Conservation (phyloP, 805 yeast species). For the Candida jianshihensis region DNA sequence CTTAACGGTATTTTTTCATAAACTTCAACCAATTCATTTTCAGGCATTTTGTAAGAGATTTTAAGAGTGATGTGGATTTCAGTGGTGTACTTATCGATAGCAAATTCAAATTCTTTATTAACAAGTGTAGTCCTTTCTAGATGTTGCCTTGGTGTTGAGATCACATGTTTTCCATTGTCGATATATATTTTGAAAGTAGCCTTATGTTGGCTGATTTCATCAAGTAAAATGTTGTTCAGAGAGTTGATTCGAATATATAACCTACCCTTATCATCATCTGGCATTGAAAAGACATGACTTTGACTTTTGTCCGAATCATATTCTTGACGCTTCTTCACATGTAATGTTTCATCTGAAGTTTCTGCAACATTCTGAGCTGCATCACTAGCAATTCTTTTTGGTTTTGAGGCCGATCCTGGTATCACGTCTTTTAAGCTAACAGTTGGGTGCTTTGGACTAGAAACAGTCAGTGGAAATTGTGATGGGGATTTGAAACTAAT, state of each 20-base stretch:
- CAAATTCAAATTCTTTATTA: slow-evolving; percentile 73
- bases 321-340: slow-evolving; percentile 8
- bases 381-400: slow-evolving; percentile 10
- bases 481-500: too few species aligned
- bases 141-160: slow-evolving; percentile 49
- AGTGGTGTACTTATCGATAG: slow-evolving; percentile 46
- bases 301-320: slow-evolving; percentile 2
- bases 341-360: slow-evolving; percentile 2
- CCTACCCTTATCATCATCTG: slow-evolving; percentile 37
- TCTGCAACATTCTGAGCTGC: slow-evolving; percentile 10
- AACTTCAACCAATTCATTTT: slow-evolving; percentile 50
- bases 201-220: slow-evolving; percentile 35
- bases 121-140: slow-evolving; percentile 31
- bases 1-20: slow-evolving; percentile 47
- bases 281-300: slow-evolving; percentile 22
- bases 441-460: too few species aligned
- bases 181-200: slow-evolving; percentile 38
- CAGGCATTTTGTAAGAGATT: slow-evolving; percentile 42
- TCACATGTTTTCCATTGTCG: slow-evolving; percentile 79
- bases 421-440: too few species aligned
- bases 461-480: too few species aligned
- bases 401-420: background rate
- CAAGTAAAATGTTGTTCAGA: slow-evolving; percentile 37
- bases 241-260: slow-evolving; percentile 41
- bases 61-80: slow-evolving; percentile 71